phyloP scores from a whole-genome alignment of 306 rosid genomes.

The Sechiopsis laciniata region DNA sequence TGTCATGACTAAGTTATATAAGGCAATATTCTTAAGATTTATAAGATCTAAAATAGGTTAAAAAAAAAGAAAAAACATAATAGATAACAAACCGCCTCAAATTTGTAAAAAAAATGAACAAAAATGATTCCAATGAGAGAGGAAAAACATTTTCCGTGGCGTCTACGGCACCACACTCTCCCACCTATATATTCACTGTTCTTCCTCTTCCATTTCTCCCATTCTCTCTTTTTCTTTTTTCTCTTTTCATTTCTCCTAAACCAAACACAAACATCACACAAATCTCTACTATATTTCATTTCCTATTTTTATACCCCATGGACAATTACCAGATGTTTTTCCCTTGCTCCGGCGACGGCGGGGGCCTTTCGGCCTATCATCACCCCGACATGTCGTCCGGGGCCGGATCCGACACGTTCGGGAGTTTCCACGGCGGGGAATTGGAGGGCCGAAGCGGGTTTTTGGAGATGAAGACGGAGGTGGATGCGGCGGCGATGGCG shows the following conservation, averaged over 20 bases:
- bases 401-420: too few species aligned
- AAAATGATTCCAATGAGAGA: neutral
- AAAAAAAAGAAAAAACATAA: too few species aligned
- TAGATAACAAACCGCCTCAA: neutral
- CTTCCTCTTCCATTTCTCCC: neutral
- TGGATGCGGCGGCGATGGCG: neutral
- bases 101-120: neutral
- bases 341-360: neutral
- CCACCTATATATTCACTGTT: neutral
- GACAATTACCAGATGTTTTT: conserved; percentile 21
- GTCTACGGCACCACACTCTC: conserved; percentile 4
- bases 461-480: neutral
- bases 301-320: neutral
- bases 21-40: too few species aligned
- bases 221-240: too few species aligned
- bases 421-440: neutral
- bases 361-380: too few species aligned
- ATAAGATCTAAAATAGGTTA: too few species aligned
- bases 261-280: too few species aligned
- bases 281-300: neutral
- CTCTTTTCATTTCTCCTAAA: too few species aligned
- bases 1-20: too few species aligned
- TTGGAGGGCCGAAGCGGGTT: conserved; percentile 26
- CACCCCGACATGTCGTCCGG: too few species aligned
- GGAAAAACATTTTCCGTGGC: neutral